Base-by-base conservation (phyloP, 768 basidiomycete genomes). In the Lepiota brunneoincarnata region DNA sequence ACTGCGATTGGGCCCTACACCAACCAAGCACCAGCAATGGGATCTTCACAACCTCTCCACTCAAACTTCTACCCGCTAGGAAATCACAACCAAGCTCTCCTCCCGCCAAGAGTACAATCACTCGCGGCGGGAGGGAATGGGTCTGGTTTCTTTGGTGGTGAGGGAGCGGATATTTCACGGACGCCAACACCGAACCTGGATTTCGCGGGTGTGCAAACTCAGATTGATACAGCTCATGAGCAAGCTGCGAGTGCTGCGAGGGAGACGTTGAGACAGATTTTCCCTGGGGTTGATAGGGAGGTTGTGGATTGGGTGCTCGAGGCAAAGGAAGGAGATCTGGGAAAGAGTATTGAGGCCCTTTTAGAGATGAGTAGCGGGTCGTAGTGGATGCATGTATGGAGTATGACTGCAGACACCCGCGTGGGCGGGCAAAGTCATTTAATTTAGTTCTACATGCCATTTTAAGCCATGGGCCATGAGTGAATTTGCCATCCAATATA, bases 231-330 rank as follows among this genome's bases (percentile, higher is more conserved):
- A 9, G 89, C 89, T 18, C 85, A 90, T 61, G 83, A 85, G 55
- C 78, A 84, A 40, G 90, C 88, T 18, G 81, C 81, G 14, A 81
- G 77, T 14, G 90, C 89, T 2, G 79, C 91, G 47, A 72, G 77
- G 51, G 84, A 85, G 60, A 96, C 93, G 26, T 71, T 98, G 57
- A 70, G 79, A 52, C 92, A 95, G 70, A 96, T 96, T 57, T 98
- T 98, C 78, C 94, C 94, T 1, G 68, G 67, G 9, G 75, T 89
- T 59, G 95, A 98, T 63, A 67, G 67, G 42, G 95, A 95, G 68
- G 83, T 97, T 28, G 79, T 93, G 38, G 90, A 93, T 55, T 87
- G 83, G 82, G 92, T 98, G 34, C 71, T 96, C 54, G 93, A 96
- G 65, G 92, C 91, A 41, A 93, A 93, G 61, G 82, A 81, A 6